These are phyloP conservation scores for Leccinum fallax DNA, from an alignment of 1,284 basidiomycete species.

Conservation along the genomic window DNA sequence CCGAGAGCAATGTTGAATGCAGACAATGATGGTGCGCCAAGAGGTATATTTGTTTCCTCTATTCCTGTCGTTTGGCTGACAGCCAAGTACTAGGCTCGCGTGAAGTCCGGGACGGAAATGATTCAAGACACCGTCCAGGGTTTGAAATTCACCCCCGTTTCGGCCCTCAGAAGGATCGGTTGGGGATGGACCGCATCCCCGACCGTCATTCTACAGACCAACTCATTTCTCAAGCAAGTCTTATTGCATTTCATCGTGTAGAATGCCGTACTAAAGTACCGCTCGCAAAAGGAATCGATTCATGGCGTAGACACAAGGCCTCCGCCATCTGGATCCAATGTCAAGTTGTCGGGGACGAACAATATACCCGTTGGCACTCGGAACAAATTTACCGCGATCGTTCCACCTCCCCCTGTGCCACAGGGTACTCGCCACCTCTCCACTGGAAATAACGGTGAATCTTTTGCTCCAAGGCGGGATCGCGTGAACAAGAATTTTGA, in stretches of 20 bases:
- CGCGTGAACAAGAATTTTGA: conserved; percentile 24
- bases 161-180: conserved; percentile 22
- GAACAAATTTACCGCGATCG: conserved; percentile 25
- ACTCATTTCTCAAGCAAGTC: conserved; percentile 21
- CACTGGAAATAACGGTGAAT: conserved; percentile 27
- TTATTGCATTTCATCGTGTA: neutral
- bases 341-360: conserved; percentile 38
- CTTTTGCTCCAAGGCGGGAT: conserved; percentile 18
- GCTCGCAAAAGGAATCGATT: conserved; percentile 27
- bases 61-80: neutral
- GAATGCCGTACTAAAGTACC: neutral
- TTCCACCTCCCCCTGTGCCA: neutral
- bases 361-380: conserved; percentile 33
- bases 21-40: conserved; percentile 22
- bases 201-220: conserved; percentile 25
- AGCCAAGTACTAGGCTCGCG: conserved; percentile 15
- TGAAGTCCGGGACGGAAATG: conserved; percentile 26
- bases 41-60: conserved; percentile 12
- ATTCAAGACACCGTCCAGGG: conserved; percentile 21
- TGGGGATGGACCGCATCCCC: conserved; percentile 12
- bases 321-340: conserved; percentile 17
- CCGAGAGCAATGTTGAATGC: conserved; percentile 43
- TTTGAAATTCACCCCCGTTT: conserved; percentile 22
- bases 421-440: conserved; percentile 3
- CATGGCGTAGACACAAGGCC: conserved; percentile 23